A percentile compares a stretch with the other conserved stretches of the same genome.
phyloP scores from a whole-genome alignment of 139 green algal species.

The Micromonas commoda region DNA sequence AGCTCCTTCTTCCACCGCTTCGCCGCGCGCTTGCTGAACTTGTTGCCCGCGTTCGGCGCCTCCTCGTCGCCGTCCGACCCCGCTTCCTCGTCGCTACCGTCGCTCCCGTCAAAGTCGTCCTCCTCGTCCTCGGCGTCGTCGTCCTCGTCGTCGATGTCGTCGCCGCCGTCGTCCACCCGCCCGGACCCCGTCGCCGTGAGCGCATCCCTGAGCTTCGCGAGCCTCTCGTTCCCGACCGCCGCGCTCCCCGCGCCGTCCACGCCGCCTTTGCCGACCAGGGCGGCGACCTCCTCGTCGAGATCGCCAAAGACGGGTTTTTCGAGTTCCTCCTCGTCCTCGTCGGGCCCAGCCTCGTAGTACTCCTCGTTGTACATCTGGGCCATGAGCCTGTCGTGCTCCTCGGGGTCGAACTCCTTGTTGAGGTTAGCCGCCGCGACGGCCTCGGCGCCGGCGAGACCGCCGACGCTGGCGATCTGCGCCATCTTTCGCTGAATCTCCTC shows the following conservation, averaged over 20 bases:
- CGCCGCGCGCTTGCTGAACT: slow-evolving; percentile 15
- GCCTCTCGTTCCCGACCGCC: neutral
- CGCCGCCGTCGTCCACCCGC: neutral
- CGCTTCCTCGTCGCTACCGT: slow-evolving; percentile 10
- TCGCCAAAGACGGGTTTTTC: slow-evolving; percentile 22
- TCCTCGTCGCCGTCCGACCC: neutral
- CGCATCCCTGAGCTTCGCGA: neutral
- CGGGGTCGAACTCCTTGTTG: slow-evolving; percentile 8
- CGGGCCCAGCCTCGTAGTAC: neutral
- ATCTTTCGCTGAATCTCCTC: slow-evolving; percentile 21
- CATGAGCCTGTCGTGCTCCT: slow-evolving; percentile 20
- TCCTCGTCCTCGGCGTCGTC: slow-evolving; percentile 14
- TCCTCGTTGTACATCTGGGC: slow-evolving; percentile 11
- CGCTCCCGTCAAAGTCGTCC: neutral
- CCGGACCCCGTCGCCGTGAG: neutral
- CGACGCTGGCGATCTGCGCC: neutral
- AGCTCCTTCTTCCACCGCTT: slow-evolving; percentile 17
- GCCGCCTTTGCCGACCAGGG: neutral
- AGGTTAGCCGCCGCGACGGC: neutral
- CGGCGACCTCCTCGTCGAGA: slow-evolving; percentile 5
- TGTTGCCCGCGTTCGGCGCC: neutral
- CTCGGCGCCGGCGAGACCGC: neutral
- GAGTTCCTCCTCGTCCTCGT: neutral
- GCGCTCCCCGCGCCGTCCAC: neutral
- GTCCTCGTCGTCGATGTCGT: slow-evolving; percentile 6